Percentiles rank a stretch among this genome's conserved stretches.
phyloP scores from a whole-genome alignment of 2,329 filamentous ascomycete genomes.

The Bipolaris bicolor region DNA sequence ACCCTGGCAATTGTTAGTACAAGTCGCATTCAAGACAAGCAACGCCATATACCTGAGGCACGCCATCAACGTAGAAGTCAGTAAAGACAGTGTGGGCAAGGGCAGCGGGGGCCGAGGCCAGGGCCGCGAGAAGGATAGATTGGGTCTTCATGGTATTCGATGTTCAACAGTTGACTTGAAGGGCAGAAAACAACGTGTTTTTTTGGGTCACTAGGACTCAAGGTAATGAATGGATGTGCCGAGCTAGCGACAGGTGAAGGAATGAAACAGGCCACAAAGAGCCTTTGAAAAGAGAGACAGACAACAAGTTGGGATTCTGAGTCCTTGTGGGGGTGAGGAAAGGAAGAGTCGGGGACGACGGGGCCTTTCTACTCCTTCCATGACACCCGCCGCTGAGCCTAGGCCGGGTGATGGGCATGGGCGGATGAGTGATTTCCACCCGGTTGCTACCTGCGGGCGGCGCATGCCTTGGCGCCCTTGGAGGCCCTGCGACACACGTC shows the following conservation, averaged over 20 bases:
- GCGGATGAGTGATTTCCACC: slow-evolving; percentile 4
- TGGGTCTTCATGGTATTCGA: slow-evolving; percentile 43
- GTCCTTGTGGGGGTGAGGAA: slow-evolving; percentile 35
- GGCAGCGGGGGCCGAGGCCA: slow-evolving; percentile 42
- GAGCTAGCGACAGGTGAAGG: slow-evolving; percentile 46
- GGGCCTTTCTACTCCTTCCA: slow-evolving; percentile 23
- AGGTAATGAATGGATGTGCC: slow-evolving; percentile 42
- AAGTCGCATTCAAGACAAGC: neutral
- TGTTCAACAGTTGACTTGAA: neutral
- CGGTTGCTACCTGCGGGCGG: neutral
- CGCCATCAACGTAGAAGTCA: slow-evolving; percentile 44
- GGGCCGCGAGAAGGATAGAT: slow-evolving; percentile 38
- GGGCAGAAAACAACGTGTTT: neutral
- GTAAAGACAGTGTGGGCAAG: slow-evolving; percentile 48
- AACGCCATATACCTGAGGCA: slow-evolving; percentile 32
- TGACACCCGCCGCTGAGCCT: slow-evolving; percentile 23
- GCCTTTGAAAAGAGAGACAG: slow-evolving; percentile 34
- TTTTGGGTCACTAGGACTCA: slow-evolving; percentile 44
- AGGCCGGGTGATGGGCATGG: slow-evolving; percentile 10
- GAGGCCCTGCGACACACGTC: slow-evolving; percentile 35
- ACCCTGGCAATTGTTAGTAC: slow-evolving; percentile 57
- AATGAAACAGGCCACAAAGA: slow-evolving; percentile 39
- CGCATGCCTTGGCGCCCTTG: neutral
- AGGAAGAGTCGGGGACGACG: slow-evolving; percentile 15
- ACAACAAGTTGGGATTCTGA: slow-evolving; percentile 38